Evolutionary conservation across 805 yeast species (phyloP), one percentile per base, ranked within the genome.

Genomic region (Maudiozyma bulderi): DNA sequence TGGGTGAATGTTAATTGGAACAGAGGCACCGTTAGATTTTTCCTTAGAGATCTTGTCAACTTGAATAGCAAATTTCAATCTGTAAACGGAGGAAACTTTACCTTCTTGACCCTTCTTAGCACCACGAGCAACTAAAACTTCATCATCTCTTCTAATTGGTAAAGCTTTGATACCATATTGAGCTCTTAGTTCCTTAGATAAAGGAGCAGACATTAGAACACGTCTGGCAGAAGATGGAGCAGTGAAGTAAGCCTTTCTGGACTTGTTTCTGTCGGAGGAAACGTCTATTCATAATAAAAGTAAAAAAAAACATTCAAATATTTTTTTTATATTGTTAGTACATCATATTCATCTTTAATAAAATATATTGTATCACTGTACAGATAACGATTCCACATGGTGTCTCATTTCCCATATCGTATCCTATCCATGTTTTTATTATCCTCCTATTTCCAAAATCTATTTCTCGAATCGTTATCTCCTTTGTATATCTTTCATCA

Each of bases 31-130:
- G 79, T 84, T 86, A 64, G 95, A 87, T 81, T 91, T 93, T 78
- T 91, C 97, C 78, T 83, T 85, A 78, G 90, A 83, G 73, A 91
- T 80, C 80, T 90, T 91, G 80, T 89, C 97, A 68, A 91, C 84
- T 78, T 90, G 97, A 64, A 91, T 80, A 66, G 95, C 82, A 72
- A 78, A 91, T 77, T 91, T 93, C 77, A 91, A 84, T 85, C 99
- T 90, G 96, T 93, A 91, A 66, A 90, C 97, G 60, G 95, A 84
- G 62, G 91, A 78, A 73, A 91, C 80, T 78, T 88, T 86, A 77
- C 98, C 99, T 81, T 90, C 98, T 67, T 90, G 89, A 74, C 98
- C 98, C 82, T 91, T 93, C 86, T 86, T 86, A 71, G 98, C 86
- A 72, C 99, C 99, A 79, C 99, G 91, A 73, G 84, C 93, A 71